Evolutionary conservation across 306 rosid genomes (phyloP).

Genomic region (Argentina anserina): DNA sequence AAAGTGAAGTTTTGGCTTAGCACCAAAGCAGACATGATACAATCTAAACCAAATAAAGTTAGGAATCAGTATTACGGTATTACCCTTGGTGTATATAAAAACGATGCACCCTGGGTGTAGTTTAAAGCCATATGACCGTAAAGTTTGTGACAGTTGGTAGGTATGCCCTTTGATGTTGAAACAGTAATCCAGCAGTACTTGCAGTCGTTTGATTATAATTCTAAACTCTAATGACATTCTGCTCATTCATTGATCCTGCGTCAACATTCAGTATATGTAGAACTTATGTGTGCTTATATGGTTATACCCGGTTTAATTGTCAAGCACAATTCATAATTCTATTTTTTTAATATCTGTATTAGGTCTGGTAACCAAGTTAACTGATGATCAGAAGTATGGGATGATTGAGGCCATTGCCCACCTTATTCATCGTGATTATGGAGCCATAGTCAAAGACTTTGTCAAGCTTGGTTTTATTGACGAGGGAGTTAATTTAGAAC

Average conservation of each 20-base stretch:
- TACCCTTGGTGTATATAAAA: neutral
- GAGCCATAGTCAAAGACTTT: conserved; percentile 90
- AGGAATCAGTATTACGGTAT: neutral
- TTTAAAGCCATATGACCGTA: neutral
- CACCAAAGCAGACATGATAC: neutral
- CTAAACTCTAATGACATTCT: neutral
- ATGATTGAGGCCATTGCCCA: conserved; percentile 98
- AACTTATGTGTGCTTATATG: too few relatives aligned
- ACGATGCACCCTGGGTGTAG: neutral
- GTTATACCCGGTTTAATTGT: neutral
- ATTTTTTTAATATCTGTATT: conserved; percentile 22
- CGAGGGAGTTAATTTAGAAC: conserved; percentile 93
- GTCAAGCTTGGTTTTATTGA: conserved; percentile 89
- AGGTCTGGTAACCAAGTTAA: conserved; percentile 96
- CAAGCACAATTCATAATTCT: neutral
- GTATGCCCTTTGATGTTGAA: neutral
- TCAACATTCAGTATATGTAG: neutral
- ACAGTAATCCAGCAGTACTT: neutral
- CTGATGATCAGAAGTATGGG: conserved; percentile 98
- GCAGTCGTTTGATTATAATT: neutral
- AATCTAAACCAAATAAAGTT: neutral
- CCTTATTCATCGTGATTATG: conserved; percentile 94
- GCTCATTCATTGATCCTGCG: neutral
- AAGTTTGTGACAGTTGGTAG: neutral
- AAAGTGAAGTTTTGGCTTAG: neutral